Base-by-base conservation (phyloP, 805 yeast genomes). In the Ogataea pilisensis region DNA sequence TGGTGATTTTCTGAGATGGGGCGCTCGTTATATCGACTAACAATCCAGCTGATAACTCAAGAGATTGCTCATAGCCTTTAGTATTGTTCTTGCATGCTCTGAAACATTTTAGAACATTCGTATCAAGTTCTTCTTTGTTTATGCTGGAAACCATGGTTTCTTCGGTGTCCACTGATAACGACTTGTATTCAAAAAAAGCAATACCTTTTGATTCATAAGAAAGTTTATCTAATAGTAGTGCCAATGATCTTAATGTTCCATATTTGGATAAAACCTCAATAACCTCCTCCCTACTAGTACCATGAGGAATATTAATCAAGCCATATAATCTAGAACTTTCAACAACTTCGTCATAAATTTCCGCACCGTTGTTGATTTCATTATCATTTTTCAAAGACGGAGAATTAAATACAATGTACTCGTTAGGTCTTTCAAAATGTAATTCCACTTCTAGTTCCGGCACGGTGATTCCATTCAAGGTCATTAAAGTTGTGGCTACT, bases 201-300 rank as follows among this genome's bases (percentile, higher is more conserved):
- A 78, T 55, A 1, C 88, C 88, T 44, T 68, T 63, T 1, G 80
- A 69, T n/a, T 68, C 70, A 35, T 69, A 71, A 3, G 78, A 64
- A 5, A 72, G 66, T 31, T 68, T 66, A 44, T 76, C 80, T 12
- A 69, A 57, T 13, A 79, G 49, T 16, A 77, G 49, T 30, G 69
- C 66, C 30, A 78, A 63, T 0, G 65, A 60, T 18, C 58, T 55
- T 1, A 80, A 48, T 14, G 51, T 44, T 0, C 75, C 75, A 40
- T 71, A 64, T 3, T 65, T 62, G 18, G 50, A 53, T 9, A 82
- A 55, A 8, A 65, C 61, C 16, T 71, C 73, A 3, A 57, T 43
- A 8, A 82, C 49, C 19, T 67, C 69, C 3, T 73, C 67, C 35
- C 74, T 73, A 5, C 70, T 60, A 2, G 68, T 53, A 17, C 64